These are phyloP conservation scores for Gardenia jasminoides DNA, from an alignment of 257 asterid genomes.

Conservation along the genomic window DNA sequence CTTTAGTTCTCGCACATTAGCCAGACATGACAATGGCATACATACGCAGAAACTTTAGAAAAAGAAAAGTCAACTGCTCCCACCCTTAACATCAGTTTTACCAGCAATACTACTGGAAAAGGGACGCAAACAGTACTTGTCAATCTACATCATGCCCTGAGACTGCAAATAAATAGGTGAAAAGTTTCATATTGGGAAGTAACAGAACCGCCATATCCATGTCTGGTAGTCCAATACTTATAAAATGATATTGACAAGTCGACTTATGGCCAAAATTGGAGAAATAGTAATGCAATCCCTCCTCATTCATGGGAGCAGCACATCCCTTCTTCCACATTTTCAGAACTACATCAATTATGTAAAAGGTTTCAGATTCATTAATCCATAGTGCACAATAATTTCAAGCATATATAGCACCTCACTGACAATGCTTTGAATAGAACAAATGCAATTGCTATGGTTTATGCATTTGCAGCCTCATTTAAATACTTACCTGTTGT, in stretches of 20 bases:
- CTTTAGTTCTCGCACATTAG: neutral
- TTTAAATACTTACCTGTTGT: slow-evolving; percentile 61
- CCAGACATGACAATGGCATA: neutral
- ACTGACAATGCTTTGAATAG: neutral
- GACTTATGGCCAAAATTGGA: neutral
- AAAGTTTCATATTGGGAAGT: too few relatives aligned
- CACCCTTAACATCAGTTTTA: neutral
- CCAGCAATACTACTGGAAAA: neutral
- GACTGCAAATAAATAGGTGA: neutral
- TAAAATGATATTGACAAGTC: neutral
- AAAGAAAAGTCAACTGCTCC: neutral
- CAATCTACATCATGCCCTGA: neutral
- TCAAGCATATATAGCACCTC: neutral
- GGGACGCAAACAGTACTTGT: neutral
- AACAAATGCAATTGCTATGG: neutral
- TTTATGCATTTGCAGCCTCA: neutral
- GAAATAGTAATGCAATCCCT: neutral
- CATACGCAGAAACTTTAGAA: neutral
- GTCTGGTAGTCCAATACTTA: neutral
- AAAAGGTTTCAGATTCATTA: neutral
- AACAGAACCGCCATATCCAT: neutral
- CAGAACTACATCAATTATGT: neutral
- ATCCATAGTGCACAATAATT: neutral
- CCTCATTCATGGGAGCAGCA: neutral
- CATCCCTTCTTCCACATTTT: neutral